Conservation (phyloP, 225 moss, liverwort and hornwort genomes). For the Pleurozium schreberi region DNA sequence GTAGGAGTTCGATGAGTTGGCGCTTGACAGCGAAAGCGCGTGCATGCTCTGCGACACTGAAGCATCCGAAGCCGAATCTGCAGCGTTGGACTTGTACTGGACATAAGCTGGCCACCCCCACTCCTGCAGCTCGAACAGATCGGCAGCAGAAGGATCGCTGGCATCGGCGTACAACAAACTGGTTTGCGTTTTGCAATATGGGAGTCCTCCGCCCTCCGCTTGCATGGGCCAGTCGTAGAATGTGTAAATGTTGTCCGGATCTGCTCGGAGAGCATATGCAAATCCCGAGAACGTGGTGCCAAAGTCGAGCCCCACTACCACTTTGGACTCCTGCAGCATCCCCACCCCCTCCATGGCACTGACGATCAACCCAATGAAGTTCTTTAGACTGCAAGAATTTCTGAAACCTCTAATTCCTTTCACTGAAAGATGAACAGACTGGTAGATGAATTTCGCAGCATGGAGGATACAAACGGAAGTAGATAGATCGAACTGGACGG, state of each 20-base stretch:
- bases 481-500: background rate
- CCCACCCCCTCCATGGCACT: background rate
- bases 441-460: background rate
- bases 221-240: slow-evolving; percentile 3
- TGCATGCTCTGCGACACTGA: too few species aligned
- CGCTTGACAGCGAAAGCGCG: background rate
- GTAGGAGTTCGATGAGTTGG: background rate
- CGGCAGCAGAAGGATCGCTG: background rate
- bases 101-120: background rate
- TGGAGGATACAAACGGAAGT: background rate
- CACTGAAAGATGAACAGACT: background rate
- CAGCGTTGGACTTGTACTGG: background rate
- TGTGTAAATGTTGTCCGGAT: background rate
- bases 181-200: background rate
- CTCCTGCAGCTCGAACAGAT: background rate
- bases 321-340: background rate
- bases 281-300: slow-evolving; percentile 17
- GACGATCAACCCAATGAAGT: too few species aligned
- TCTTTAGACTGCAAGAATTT: too few species aligned
- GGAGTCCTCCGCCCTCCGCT: background rate
- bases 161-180: background rate
- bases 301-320: slow-evolving; percentile 26
- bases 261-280: background rate
- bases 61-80: too few species aligned
- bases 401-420: background rate